These are phyloP conservation scores for Phytophthora uliginosa DNA, from an alignment of 352 stramenopile genomes.

Conservation along the genomic window DNA sequence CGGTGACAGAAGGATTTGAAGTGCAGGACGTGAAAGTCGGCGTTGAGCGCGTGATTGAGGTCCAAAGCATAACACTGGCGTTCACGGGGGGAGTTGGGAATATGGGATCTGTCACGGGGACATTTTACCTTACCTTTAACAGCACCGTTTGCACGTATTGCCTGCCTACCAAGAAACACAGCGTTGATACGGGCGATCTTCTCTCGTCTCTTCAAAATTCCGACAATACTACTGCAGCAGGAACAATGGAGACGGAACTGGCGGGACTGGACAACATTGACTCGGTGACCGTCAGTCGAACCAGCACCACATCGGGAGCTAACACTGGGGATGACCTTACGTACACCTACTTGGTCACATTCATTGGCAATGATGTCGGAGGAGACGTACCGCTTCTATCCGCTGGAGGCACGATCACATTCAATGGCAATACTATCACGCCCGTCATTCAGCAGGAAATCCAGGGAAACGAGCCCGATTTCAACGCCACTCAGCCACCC, in stretches of 20 bases:
- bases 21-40: constrained; percentile 91
- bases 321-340: constrained; percentile 56
- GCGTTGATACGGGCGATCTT: constrained; percentile 45
- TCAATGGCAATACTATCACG: constrained; percentile 29
- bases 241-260: constrained; percentile 39
- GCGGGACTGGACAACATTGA: constrained; percentile 71
- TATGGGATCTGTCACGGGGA: constrained; percentile 52
- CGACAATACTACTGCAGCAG: constrained; percentile 11
- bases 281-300: constrained; percentile 49
- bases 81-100: constrained; percentile 75
- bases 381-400: constrained; percentile 89
- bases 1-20: constrained; percentile 80
- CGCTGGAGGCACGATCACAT: constrained; percentile 56
- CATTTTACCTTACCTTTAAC: constrained; percentile 69
- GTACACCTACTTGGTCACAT: constrained; percentile 91
- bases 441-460: constrained; percentile 40
- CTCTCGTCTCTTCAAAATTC: constrained; percentile 28
- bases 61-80: constrained; percentile 88
- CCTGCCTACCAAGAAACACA: constrained; percentile 64
- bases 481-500: constrained; percentile 20
- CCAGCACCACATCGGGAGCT: constrained; percentile 4
- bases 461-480: constrained; percentile 64
- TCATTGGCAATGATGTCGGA: constrained; percentile 81
- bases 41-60: constrained; percentile 69
- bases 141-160: constrained; percentile 78